Evolutionary conservation across 208 protist genomes (phyloP).

Genomic region (Trypanosoma avium): DNA sequence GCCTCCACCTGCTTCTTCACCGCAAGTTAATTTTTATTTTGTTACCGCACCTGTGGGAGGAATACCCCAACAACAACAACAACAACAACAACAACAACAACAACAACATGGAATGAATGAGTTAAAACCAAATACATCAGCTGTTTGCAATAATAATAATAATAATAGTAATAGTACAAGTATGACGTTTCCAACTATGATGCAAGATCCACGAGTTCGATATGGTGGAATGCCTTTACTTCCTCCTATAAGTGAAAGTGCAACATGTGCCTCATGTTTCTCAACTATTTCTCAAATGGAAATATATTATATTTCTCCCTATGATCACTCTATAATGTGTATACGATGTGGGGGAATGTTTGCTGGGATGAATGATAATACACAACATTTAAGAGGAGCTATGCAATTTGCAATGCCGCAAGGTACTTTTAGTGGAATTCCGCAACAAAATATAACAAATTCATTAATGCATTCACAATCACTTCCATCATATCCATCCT

Average conservation of each 20-base stretch:
- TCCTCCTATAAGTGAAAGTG: background rate
- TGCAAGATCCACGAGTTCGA: background rate
- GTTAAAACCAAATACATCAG: no score
- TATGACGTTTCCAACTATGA: background rate
- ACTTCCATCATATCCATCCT: background rate
- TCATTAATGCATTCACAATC: background rate
- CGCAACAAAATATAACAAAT: background rate
- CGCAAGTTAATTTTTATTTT: slow-evolving; percentile 17
- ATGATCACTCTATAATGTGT: slow-evolving; percentile 13
- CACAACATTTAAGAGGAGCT: background rate
- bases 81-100: background rate
- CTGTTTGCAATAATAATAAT: background rate
- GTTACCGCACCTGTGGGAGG: background rate
- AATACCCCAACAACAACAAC: background rate
- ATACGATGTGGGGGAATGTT: slow-evolving; percentile 1
- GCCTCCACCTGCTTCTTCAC: no score
- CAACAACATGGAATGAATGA: no score
- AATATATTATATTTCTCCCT: slow-evolving; percentile 1
- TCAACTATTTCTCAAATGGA: slow-evolving; percentile 5
- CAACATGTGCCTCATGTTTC: slow-evolving; percentile 4
- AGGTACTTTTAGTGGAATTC: background rate
- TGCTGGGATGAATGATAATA: background rate
- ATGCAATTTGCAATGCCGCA: slow-evolving; percentile 4
- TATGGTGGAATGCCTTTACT: background rate
- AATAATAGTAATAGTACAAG: background rate